Evolutionary conservation across 1,139 yeast genomes (phyloP), one percentile per base, ranked within the genome.

Genomic region (Taiozyma sp.): DNA sequence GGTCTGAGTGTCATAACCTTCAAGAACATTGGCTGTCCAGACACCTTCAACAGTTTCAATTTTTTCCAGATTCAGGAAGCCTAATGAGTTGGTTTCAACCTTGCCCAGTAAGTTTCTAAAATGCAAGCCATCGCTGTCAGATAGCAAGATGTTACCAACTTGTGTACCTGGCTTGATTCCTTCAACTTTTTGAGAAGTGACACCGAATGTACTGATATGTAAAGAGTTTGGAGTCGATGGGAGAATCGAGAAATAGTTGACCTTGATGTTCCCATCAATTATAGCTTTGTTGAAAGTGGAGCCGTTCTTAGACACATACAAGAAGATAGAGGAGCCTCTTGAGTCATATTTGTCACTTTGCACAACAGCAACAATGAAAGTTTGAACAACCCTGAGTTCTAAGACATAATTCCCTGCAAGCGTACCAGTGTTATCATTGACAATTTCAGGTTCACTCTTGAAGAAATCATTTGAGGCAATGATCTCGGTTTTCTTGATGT

Each of bases 1-100:
- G 7, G 55, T 53, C 10, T 45, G 34, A 6, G 50, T 46, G 27
- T 59, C 57, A 45, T 56, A 61, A 2, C 66, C 69, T 12, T 66
- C 69, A 22, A 68, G 61, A 22, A 74, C 60, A 56, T 79, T 79
- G n/a, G 83, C 80, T 45, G 86, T 64, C 84, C 90, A 80, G 22
- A 81, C 80, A 14, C 95, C 95, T 55, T 86, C 91, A 43, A 86
- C 73, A n/a, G 76, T 76, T 56, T 81, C 77, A 10, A 84, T 74
- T 56, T 80, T 80, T 43, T 74, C 75, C 24, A 83, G 63, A 23
- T 76, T 72, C 3, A 70, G 67, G 52, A 69, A 57, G 4, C 79
- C 80, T n/a, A 66, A 43, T 5, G 57, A 51, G 24, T 72, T 73
- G 22, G 74, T 69, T 46, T 70, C 70, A 28, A 81, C 72, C 41